Percentiles rank a stretch among this genome's conserved stretches.
These are phyloP conservation scores for Chamaecyparis obtusa DNA, from an alignment of 75 land plant genomes.

Conservation along the genomic window DNA sequence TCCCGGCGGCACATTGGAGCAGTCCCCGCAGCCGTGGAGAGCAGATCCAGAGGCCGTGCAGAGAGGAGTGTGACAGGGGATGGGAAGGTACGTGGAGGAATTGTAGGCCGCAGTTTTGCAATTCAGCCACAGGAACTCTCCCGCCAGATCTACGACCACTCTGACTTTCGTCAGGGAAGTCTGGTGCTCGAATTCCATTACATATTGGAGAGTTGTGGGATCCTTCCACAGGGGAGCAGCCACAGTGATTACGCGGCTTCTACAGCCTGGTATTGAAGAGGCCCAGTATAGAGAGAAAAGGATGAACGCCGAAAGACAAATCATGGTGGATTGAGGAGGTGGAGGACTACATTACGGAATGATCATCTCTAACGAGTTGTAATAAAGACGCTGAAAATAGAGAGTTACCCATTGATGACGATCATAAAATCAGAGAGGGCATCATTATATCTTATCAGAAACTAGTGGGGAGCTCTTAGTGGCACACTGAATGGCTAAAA, in stretches of 20 bases:
- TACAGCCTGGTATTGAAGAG: neutral
- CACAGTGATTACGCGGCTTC: neutral
- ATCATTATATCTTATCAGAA: too few species aligned
- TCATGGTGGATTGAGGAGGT: too few species aligned
- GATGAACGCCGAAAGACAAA: neutral
- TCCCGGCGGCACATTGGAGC: neutral
- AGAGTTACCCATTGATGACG: too few species aligned
- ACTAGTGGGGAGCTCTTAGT: conserved; percentile 17
- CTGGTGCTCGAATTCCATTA: conserved; percentile 6
- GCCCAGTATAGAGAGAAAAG: neutral
- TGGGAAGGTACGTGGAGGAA: conserved; percentile 16
- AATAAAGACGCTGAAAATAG: too few species aligned
- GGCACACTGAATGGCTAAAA: too few species aligned
- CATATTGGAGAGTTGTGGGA: conserved; percentile 19
- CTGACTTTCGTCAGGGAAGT: conserved; percentile 7
- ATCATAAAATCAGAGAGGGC: too few species aligned
- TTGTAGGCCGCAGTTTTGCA: neutral
- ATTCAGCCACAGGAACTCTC: conserved; percentile 23
- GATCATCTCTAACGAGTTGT: too few species aligned
- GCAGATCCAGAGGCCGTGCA: conserved; percentile 15
- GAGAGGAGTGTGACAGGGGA: conserved; percentile 16
- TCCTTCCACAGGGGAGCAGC: conserved; percentile 23
- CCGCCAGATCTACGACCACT: conserved; percentile 27
- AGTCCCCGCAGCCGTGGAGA: neutral
- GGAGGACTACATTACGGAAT: too few species aligned